phyloP scores from a whole-genome alignment of 192 early-diverging fungal species.

The Podila verticillata region DNA sequence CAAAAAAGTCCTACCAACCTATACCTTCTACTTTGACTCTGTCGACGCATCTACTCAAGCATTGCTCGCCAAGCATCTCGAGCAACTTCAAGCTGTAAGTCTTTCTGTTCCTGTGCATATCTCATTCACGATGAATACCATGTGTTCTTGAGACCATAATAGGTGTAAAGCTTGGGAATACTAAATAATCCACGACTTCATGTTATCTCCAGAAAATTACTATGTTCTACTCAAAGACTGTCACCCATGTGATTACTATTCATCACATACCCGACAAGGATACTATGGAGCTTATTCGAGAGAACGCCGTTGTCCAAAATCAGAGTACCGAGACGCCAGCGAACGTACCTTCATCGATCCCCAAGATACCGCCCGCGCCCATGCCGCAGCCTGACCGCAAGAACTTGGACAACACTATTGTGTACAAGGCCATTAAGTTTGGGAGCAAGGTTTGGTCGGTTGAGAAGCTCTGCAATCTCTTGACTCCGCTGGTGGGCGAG shows the following conservation, averaged over 20 bases:
- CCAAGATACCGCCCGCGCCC: too few species aligned
- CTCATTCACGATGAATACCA: too few species aligned
- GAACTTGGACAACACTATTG: not conserved
- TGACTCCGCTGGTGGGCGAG: slow-evolving; percentile 11
- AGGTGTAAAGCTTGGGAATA: too few species aligned
- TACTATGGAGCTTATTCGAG: not conserved
- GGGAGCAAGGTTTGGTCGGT: slow-evolving; percentile 30
- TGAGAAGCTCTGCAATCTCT: not conserved
- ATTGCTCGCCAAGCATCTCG: slow-evolving; percentile 16
- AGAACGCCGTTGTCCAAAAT: not conserved
- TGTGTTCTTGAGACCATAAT: too few species aligned
- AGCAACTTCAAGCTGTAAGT: slow-evolving; percentile 17
- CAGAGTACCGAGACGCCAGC: too few species aligned
- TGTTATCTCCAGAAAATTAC: slow-evolving; percentile 7
- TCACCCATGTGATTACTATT: slow-evolving; percentile 37
- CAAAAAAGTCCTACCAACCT: slow-evolving; percentile 12
- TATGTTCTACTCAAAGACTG: slow-evolving; percentile 33
- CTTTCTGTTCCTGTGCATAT: too few species aligned
- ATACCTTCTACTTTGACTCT: slow-evolving; percentile 30
- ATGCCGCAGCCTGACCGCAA: not conserved
- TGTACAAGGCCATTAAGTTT: slow-evolving; percentile 11
- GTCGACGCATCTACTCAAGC: slow-evolving; percentile 4
- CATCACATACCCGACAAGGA: slow-evolving; percentile 27
- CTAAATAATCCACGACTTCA: not conserved
- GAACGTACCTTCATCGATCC: too few species aligned